Conservation (phyloP, 1,284 basidiomycete species). For the Irpex rosettiformis region DNA sequence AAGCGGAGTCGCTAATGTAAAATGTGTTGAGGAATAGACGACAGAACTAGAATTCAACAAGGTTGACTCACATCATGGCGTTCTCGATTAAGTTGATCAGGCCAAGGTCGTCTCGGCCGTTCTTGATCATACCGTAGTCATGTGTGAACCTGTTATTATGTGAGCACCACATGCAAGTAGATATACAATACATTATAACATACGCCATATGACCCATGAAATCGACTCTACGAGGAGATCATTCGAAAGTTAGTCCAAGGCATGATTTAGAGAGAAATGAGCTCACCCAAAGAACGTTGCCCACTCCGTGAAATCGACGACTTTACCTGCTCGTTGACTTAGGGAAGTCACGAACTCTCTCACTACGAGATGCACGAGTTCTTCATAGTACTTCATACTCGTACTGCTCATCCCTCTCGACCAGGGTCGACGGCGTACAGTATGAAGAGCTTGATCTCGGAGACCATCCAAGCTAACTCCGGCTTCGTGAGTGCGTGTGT, state of each 20-base stretch:
- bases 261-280: too few relatives aligned
- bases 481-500: constrained; percentile 12
- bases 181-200: neutral
- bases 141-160: constrained; percentile 10
- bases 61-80: constrained; percentile 9
- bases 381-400: constrained; percentile 17
- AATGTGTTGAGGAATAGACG: neutral
- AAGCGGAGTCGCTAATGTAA: constrained; percentile 6
- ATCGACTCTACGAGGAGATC: constrained; percentile 15
- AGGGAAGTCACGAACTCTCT: constrained; percentile 6
- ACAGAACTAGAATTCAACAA: neutral
- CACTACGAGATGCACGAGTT: constrained; percentile 7
- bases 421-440: constrained; percentile 19
- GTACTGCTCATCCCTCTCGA: constrained; percentile 16
- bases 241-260: too few relatives aligned
- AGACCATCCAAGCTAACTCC: constrained; percentile 12
- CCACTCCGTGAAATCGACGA: constrained; percentile 16
- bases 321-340: constrained; percentile 4
- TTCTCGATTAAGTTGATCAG: constrained; percentile 8
- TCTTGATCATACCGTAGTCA: constrained; percentile 14
- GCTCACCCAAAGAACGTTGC: constrained; percentile 18
- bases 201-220: constrained; percentile 23
- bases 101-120: constrained; percentile 10
- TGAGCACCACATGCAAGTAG: neutral
- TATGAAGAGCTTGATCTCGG: constrained; percentile 14